Percentiles rank a stretch among this genome's conserved stretches.
Evolutionary conservation across 208 protist genomes (phyloP).

Genomic region (Angomonas deanei): DNA sequence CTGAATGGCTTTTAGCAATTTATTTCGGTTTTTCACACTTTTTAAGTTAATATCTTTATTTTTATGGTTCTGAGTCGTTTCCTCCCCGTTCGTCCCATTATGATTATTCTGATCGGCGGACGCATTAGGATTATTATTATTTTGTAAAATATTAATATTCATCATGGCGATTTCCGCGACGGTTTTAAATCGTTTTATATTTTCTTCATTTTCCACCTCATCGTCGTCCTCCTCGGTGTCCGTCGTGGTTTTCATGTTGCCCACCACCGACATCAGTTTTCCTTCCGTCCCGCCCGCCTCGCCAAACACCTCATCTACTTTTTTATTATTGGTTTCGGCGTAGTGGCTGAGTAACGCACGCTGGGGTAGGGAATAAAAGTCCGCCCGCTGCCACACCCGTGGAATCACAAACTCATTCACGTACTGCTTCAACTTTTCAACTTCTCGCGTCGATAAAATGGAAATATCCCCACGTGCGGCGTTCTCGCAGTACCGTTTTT

Average conservation of each 20-base stretch:
- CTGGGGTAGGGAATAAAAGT: constrained; percentile 62
- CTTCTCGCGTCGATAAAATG: constrained; percentile 67
- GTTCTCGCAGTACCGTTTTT: constrained; percentile 69
- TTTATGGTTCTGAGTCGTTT: background rate
- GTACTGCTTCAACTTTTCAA: constrained; percentile 47
- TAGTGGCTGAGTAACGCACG: constrained; percentile 39
- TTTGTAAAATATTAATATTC: background rate
- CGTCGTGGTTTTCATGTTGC: background rate
- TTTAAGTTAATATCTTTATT: background rate
- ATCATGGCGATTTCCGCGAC: background rate
- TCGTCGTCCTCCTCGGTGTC: background rate
- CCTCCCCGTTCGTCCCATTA: background rate
- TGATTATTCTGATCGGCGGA: background rate
- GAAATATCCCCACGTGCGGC: constrained; percentile 65
- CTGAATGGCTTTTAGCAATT: constrained; percentile 45
- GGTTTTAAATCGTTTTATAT: background rate
- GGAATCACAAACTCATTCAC: constrained; percentile 65
- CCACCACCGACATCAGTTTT: constrained; percentile 13
- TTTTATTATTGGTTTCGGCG: constrained; percentile 36
- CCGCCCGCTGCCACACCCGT: constrained; percentile 69
- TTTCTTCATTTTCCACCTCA: background rate
- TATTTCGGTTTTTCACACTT: background rate
- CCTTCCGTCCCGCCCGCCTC: constrained; percentile 20
- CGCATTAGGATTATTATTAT: background rate
- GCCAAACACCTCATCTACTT: constrained; percentile 19